phyloP scores from a whole-genome alignment of 2,329 filamentous ascomycete genomes.

The Escovopsis sp. region DNA sequence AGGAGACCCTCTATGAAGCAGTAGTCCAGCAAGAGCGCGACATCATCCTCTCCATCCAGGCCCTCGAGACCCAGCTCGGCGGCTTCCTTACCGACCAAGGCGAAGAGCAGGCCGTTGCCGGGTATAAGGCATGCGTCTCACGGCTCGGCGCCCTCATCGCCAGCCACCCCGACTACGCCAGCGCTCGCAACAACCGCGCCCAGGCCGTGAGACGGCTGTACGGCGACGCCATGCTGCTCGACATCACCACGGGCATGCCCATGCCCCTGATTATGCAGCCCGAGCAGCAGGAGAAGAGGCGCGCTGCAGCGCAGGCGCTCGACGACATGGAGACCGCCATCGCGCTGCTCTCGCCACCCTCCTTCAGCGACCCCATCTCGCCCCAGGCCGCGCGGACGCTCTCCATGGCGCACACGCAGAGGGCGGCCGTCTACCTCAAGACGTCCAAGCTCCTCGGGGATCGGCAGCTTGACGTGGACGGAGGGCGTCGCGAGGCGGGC shows the following conservation, averaged over 20 bases:
- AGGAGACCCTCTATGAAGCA: slow-evolving; percentile 34
- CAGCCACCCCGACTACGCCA: slow-evolving; percentile 51
- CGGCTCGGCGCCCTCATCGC: slow-evolving; percentile 41
- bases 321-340: slow-evolving; percentile 45
- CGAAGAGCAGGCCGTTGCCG: slow-evolving; percentile 22
- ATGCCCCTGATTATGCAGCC: slow-evolving; percentile 28
- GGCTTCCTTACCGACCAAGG: slow-evolving; percentile 23
- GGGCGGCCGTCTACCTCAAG: slow-evolving; percentile 48
- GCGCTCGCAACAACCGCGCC: slow-evolving; percentile 59
- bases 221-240: slow-evolving; percentile 43
- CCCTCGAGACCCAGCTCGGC: slow-evolving; percentile 38
- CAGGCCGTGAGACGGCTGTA: slow-evolving; percentile 50
- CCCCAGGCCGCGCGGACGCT: slow-evolving; percentile 50
- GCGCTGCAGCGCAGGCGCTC: slow-evolving; percentile 28
- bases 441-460: slow-evolving; percentile 35
- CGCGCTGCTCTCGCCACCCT: slow-evolving; percentile 38
- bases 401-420: slow-evolving; percentile 57
- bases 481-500: slow-evolving; percentile 25
- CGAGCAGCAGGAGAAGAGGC: slow-evolving; percentile 21
- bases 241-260: slow-evolving; percentile 20
- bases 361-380: slow-evolving; percentile 39
- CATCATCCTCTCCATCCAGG: slow-evolving; percentile 40
- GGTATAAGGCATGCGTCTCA: slow-evolving; percentile 32
- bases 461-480: slow-evolving; percentile 25
- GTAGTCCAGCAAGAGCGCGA: slow-evolving; percentile 36